These are phyloP conservation scores for Magnaporthales sp. DNA, from an alignment of 2,329 filamentous ascomycete genomes.

Conservation along the genomic window DNA sequence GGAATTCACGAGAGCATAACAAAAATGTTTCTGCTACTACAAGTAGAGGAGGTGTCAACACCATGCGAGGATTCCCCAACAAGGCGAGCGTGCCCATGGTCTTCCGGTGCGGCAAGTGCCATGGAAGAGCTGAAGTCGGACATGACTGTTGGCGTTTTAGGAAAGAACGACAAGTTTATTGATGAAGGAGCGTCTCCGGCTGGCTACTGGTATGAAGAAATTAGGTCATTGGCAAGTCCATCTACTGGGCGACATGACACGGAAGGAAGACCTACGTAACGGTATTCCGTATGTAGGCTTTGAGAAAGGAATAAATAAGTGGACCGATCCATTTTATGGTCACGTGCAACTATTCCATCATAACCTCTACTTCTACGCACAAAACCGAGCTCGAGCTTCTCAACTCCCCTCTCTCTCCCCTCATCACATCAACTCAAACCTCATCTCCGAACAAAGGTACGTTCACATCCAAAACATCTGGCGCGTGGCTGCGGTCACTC, in stretches of 20 bases:
- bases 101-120: neutral
- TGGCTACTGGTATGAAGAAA: neutral
- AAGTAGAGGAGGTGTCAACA: neutral
- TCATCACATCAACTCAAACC: conserved; percentile 1
- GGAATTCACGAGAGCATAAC: neutral
- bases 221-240: neutral
- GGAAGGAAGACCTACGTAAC: no score
- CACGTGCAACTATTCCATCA: neutral
- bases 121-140: neutral
- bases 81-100: neutral
- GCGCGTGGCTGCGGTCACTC: neutral
- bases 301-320: neutral
- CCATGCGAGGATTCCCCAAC: neutral
- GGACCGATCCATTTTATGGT: neutral
- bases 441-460: conserved; percentile 3
- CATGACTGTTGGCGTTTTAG: neutral
- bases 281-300: no score
- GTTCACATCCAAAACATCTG: neutral
- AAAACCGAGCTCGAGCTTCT: neutral
- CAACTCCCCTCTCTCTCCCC: neutral
- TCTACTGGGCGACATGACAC: no score
- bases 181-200: neutral
- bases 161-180: neutral
- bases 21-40: neutral
- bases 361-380: conserved; percentile 1